Evolutionary conservation across 2,329 filamentous ascomycete genomes (phyloP).

Genomic region (Coniochaeta prunicola): DNA sequence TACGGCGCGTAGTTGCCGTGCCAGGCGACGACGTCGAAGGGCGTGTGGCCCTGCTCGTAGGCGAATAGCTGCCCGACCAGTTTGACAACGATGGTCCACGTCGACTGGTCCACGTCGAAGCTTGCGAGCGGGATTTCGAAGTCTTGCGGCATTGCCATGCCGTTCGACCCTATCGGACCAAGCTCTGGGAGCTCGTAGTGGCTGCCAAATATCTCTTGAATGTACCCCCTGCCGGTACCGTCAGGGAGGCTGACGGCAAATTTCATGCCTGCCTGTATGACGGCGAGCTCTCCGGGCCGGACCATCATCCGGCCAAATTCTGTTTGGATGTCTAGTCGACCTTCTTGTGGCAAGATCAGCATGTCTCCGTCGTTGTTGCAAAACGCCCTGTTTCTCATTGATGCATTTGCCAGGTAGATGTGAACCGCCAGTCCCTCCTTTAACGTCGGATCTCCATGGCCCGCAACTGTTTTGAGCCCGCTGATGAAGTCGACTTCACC

Average conservation of each 20-base stretch:
- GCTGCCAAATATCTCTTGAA: conserved; percentile 50
- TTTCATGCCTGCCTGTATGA: conserved; percentile 56
- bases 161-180: conserved; percentile 51
- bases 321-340: conserved; percentile 56
- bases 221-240: conserved; percentile 53
- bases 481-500: conserved; percentile 33
- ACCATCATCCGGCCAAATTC: conserved; percentile 56
- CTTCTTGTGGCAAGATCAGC: conserved; percentile 59
- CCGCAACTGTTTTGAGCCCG: conserved; percentile 54
- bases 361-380: conserved; percentile 22
- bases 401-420: conserved; percentile 61
- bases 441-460: conserved; percentile 63
- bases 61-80: conserved; percentile 54
- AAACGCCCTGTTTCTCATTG: conserved; percentile 58
- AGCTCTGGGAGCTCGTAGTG: conserved; percentile 53
- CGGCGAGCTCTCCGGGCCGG: conserved; percentile 56
- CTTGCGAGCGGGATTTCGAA: conserved; percentile 53
- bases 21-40: conserved; percentile 67
- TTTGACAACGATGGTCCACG: conserved; percentile 54
- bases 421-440: conserved; percentile 63
- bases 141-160: conserved; percentile 51
- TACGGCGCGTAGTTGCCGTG: conserved; percentile 60
- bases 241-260: conserved; percentile 23
- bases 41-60: conserved; percentile 55
- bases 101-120: conserved; percentile 46